Evolutionary conservation across 2,329 filamentous ascomycete species (phyloP).

Genomic region (Diaporthe eres): DNA sequence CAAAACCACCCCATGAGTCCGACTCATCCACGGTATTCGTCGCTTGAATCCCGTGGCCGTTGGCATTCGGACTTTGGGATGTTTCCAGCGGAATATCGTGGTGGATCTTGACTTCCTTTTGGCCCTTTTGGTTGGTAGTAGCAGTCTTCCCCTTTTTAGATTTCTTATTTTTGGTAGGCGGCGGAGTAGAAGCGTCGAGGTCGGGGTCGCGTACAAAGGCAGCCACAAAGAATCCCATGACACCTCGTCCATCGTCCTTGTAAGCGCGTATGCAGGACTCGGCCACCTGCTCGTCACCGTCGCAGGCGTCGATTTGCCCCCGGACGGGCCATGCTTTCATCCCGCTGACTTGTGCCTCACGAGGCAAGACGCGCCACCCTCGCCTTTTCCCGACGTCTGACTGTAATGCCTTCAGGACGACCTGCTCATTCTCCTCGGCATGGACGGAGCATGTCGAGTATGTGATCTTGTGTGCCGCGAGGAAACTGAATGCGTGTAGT

Average conservation of each 20-base stretch:
- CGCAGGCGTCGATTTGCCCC: slow-evolving; percentile 66
- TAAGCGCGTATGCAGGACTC: slow-evolving; percentile 87
- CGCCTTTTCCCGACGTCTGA: slow-evolving; percentile 75
- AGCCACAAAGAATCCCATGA: slow-evolving; percentile 97
- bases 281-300: slow-evolving; percentile 67
- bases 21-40: slow-evolving; percentile 28
- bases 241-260: slow-evolving; percentile 84
- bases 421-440: slow-evolving; percentile 87
- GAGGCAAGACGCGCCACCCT: slow-evolving; percentile 83
- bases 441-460: slow-evolving; percentile 97
- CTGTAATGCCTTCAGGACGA: slow-evolving; percentile 79
- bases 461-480: slow-evolving; percentile 80
- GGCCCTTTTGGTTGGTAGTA: not conserved
- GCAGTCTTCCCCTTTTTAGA: not conserved
- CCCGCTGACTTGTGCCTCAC: slow-evolving; percentile 81
- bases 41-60: slow-evolving; percentile 27
- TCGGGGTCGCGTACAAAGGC: slow-evolving; percentile 77
- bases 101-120: not conserved
- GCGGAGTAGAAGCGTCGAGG: not conserved
- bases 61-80: slow-evolving; percentile 14
- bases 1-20: slow-evolving; percentile 40
- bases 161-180: not conserved
- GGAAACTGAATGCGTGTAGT: slow-evolving; percentile 87
- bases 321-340: slow-evolving; percentile 82
- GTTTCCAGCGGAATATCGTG: not conserved